Evolutionary conservation across 805 yeast genomes (phyloP), one percentile per base, ranked within the genome.

Genomic region (Sungouiozyma ichnusensis): DNA sequence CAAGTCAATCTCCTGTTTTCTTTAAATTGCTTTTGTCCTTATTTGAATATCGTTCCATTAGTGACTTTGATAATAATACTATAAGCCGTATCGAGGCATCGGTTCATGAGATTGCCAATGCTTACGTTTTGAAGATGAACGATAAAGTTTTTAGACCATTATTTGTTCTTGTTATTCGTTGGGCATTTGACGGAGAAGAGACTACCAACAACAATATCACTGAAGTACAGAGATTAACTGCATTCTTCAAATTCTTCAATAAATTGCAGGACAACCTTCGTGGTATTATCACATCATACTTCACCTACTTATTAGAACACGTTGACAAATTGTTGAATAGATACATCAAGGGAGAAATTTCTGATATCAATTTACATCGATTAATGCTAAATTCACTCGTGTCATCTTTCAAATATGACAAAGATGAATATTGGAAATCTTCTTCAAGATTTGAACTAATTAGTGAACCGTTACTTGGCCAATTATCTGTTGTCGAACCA

Each of bases 361-460:
- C 67, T 27, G 70, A 73, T 43, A 62, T 71, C 37, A 75, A 77
- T 48, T 67, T 87, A 51, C 79, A 86, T 64, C 78, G 95, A 64
- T 64, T 85, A 34, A 62, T 88, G 16, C 66, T 87, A 41, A 79
- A 75, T 48, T 79, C 95, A 0, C 66, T 92, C 48, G 75, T 80
- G 0, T 72, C 85, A 1, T 82, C 96, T 1, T 87, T 92, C 68
- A 84, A 80, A 54, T 81, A 79, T 55, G 97, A 90, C 57, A 85
- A 81, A 56, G 95, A 84, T 53, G 98, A 92, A 55, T 92, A 85
- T 66, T 92, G 99, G 99, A 81, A 83, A 44, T 77, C 86, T 36
- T 81, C 81, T 40, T 76, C 86, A 19, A 76, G 98, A 58, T 92
- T 86, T 58, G 94, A 83, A 33, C 64, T 76, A 40, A 72, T 87